Percentiles rank a stretch among this genome's conserved stretches.
Conservation (phyloP, 2,329 filamentous ascomycete genomes). For the Ampelomyces quisqualis region DNA sequence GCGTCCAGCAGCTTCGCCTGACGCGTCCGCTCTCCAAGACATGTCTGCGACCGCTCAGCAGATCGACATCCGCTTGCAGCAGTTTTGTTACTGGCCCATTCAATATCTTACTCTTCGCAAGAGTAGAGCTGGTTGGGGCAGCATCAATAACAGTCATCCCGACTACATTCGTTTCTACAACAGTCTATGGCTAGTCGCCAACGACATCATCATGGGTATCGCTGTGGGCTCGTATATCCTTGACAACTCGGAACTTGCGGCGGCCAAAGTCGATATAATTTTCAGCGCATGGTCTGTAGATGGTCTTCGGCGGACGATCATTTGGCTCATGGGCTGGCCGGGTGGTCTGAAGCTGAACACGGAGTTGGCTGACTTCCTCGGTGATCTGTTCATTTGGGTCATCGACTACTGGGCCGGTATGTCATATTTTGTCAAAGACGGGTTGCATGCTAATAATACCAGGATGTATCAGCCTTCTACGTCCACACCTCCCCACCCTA, state of each 20-base stretch:
- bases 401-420: constrained; percentile 95
- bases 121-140: constrained; percentile 89
- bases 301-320: constrained; percentile 83
- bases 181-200: constrained; percentile 95
- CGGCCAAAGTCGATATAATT: constrained; percentile 72
- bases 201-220: constrained; percentile 98
- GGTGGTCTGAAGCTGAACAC: constrained; percentile 93
- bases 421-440: constrained; percentile 21
- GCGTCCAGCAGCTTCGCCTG: constrained; percentile 64
- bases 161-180: constrained; percentile 99
- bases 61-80: constrained; percentile 92
- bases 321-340: constrained; percentile 87
- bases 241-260: constrained; percentile 85
- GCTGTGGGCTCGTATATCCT: constrained; percentile 95
- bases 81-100: constrained; percentile 99
- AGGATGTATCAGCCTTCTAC: constrained; percentile 75
- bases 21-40: constrained; percentile 85
- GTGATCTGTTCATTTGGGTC: constrained; percentile 95
- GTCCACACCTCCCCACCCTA: constrained; percentile 78
- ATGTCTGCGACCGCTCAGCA: constrained; percentile 96
- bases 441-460: constrained; percentile 11
- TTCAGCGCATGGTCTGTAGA: constrained; percentile 83
- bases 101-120: constrained; percentile 91
- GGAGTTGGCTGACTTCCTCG: constrained; percentile 89
- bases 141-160: constrained; percentile 89